Percentiles rank a stretch among this genome's conserved stretches.
Evolutionary conservation across 148 eudicot genomes (phyloP).

Genomic region (Talinum fruticosum): DNA sequence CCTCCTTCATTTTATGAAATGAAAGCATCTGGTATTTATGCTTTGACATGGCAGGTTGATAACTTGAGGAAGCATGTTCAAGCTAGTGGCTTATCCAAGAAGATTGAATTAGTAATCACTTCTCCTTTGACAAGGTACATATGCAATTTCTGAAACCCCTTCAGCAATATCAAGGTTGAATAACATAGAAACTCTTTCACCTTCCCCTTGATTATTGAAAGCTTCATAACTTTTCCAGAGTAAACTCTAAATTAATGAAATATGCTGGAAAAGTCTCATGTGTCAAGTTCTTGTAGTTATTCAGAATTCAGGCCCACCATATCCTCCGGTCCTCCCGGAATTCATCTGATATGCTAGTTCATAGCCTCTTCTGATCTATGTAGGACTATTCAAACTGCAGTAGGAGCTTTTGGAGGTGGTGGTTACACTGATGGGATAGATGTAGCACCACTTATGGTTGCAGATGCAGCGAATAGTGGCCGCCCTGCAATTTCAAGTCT

Average conservation of each 20-base stretch:
- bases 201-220: too few relatives aligned
- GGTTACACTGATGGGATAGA: slow-evolving; percentile 48
- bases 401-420: slow-evolving; percentile 82
- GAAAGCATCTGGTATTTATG: not conserved
- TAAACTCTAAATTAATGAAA: not conserved
- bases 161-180: not conserved
- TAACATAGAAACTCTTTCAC: not conserved
- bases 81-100: slow-evolving; percentile 56
- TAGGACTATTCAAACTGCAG: slow-evolving; percentile 97
- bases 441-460: slow-evolving; percentile 74
- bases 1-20: not conserved
- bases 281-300: not conserved
- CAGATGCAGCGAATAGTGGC: slow-evolving; percentile 55
- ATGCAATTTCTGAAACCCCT: not conserved
- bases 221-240: not conserved
- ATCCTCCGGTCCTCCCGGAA: not conserved
- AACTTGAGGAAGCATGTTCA: slow-evolving; percentile 74
- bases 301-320: not conserved
- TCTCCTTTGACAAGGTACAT: slow-evolving; percentile 84
- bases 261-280: not conserved
- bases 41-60: slow-evolving; percentile 54
- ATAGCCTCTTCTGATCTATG: slow-evolving; percentile 12
- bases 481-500: slow-evolving; percentile 81
- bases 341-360: not conserved
- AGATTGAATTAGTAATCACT: slow-evolving; percentile 63